Evolutionary conservation across 257 asterid species (phyloP), one percentile per base, ranked within the genome.

Genomic region (Plantago major): DNA sequence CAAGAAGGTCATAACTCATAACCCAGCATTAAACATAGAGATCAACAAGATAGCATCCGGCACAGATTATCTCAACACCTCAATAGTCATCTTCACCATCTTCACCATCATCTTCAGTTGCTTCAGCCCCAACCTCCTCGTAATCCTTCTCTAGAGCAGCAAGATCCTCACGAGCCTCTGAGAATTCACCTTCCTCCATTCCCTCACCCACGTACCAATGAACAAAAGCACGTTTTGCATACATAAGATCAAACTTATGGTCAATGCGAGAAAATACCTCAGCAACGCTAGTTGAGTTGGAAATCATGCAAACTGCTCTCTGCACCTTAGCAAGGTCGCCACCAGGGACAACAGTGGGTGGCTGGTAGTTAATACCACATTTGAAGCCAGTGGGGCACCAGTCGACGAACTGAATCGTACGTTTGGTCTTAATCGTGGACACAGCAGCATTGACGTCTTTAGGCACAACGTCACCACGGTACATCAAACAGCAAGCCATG

Each of bases 191-290:
- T 57, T 77, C 82, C 51, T 73, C 82, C 82, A 77, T 77, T 11
- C 82, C 82, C 64, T 77, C 82, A 43, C 82, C 82, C 18, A 77
- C 82, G 12, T 77, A 73, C 82, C 79, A 77, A 33, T 77, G 82
- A 16, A 77, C 82, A 15, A 77, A 77, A 15, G 82, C 82, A 10
- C 79, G 67, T 69, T 77, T 77, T 4, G 76, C 61, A 69, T 77
- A 77, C 82, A 73, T 77, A 30, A 73, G 79, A 49, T 73, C 82
- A 50, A 77, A 77, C 74, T 77, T 73, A 60, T 70, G 73, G 47
- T 77, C 82, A 50, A 77, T 73, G 60, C 82, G 73, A 1, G 79
- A 77, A 64, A 77, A 77, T 53, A 77, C 82, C 69, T 73, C 78
- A 3, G 82, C 82, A 54, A 77, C 82, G 15, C 76, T 73, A 3